These are phyloP conservation scores for Fraxinus cuspidata DNA, from an alignment of 257 asterid genomes.

Conservation along the genomic window DNA sequence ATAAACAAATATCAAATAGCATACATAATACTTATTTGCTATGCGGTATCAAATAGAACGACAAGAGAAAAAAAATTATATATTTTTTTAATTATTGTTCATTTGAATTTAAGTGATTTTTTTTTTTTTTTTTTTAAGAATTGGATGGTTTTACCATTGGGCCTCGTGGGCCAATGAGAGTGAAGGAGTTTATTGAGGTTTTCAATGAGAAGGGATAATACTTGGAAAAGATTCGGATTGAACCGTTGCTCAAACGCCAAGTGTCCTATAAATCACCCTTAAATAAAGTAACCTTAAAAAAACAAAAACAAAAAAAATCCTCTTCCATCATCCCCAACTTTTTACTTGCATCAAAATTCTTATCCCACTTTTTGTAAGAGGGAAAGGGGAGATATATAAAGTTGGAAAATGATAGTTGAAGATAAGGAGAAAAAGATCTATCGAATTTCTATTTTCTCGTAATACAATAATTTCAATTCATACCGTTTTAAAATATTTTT, in stretches of 20 bases:
- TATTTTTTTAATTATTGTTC: too few relatives aligned
- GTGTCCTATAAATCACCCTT: conserved; percentile 10
- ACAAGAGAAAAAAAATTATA: too few relatives aligned
- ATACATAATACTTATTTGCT: too few relatives aligned
- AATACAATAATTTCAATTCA: too few relatives aligned
- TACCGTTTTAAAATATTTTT: too few relatives aligned
- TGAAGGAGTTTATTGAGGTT: background rate
- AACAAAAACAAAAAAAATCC: background rate
- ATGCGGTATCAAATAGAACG: too few relatives aligned
- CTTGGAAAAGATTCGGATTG: conserved; percentile 23
- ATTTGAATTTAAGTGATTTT: too few relatives aligned
- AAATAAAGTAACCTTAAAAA: background rate
- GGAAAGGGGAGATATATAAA: background rate
- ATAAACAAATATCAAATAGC: too few relatives aligned
- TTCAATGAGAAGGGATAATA: conserved; percentile 10
- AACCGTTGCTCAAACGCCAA: conserved; percentile 17
- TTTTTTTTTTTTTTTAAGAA: too few relatives aligned
- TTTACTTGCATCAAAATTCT: background rate
- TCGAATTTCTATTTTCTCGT: too few relatives aligned
- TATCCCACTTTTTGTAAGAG: background rate
- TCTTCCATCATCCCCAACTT: background rate
- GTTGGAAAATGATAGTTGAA: background rate
- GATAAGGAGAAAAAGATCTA: background rate
- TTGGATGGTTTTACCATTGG: background rate
- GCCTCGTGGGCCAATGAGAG: background rate